Base-by-base conservation (phyloP, 768 basidiomycete species). In the Amanita fuliginea region DNA sequence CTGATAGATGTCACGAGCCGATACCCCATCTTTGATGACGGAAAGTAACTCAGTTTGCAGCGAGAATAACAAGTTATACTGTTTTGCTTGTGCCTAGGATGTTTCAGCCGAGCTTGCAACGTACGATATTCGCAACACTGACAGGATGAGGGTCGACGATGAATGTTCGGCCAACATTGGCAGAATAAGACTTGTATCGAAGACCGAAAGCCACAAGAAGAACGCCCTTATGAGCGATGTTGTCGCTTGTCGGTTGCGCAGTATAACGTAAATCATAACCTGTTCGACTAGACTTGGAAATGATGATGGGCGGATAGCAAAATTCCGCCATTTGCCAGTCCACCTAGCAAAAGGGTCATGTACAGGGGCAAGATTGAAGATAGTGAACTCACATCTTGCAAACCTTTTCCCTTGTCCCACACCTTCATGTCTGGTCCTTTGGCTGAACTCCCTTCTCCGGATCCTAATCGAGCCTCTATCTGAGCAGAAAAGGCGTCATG, bases 81-180 rank as follows among this genome's bases (percentile, higher is more conserved):
- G 82, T 4, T 78, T 73, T 69, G 97, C 91, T 84, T 98, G 95
- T 48, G 86, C 82, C 94, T 98, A 19, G 18, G 34, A 48, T 53
- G 51, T 14, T 19, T 48, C 40, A 19, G 4, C 41, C 24, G 24
- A 42, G 10, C 35, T 6, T 19, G 19, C 11, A 41, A 24, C 11
- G 47, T 33, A 34, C n/a, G 21, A 16, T 14, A 24, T 26, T 39
- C 21, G 19, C 16, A 52, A 49, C 41, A 59, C 65, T 52, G 53
- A 93, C 92, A 59, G 86, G 82, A 54, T 83, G 83, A 1, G 95
- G 95, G 60, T 95, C 92, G 34, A 98, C 93, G 56, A 97, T 88
- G 66, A 96, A 94, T 2, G 89, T 97, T 39, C 95, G 77, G 3
- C 89, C 93, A 55, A 97, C 78, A 62, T 92, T 95, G 24, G 87